Evolutionary conservation across 768 basidiomycete species (phyloP).

Genomic region (Panus rudis): DNA sequence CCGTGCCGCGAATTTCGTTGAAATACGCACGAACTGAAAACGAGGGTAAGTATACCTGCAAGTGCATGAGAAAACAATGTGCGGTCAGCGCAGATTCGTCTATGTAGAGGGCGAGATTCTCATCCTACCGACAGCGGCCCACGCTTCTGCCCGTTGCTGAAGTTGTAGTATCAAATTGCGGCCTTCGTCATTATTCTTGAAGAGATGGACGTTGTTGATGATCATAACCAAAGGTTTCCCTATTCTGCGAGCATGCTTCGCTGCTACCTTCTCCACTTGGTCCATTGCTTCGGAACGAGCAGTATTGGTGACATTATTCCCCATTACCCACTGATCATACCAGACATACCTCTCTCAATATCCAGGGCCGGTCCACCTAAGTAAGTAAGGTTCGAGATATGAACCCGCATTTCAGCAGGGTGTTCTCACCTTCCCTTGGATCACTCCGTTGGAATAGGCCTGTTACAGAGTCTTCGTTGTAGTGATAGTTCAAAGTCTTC

Average conservation of each 20-base stretch:
- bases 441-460: constrained; percentile 78
- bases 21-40: constrained; percentile 68
- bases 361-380: constrained; percentile 71
- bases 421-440: constrained; percentile 59
- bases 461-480: constrained; percentile 74
- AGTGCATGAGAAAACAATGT: not conserved
- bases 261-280: constrained; percentile 81
- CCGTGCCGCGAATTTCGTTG: too few species aligned
- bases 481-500: constrained; percentile 83
- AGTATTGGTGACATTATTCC: not conserved
- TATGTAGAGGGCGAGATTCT: not conserved
- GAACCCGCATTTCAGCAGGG: not conserved
- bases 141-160: constrained; percentile 80
- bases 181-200: constrained; percentile 73
- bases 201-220: constrained; percentile 73
- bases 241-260: constrained; percentile 47
- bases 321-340: too few species aligned
- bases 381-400: not conserved
- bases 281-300: constrained; percentile 46
- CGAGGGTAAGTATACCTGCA: constrained; percentile 72
- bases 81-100: not conserved
- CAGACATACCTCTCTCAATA: constrained; percentile 61
- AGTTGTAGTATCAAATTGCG: constrained; percentile 76
- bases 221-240: constrained; percentile 72
- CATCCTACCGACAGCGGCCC: constrained; percentile 68